A percentile compares a stretch with the other conserved stretches of the same genome.
phyloP scores from a whole-genome alignment of 345 rosid species.

The Linum lewisii region DNA sequence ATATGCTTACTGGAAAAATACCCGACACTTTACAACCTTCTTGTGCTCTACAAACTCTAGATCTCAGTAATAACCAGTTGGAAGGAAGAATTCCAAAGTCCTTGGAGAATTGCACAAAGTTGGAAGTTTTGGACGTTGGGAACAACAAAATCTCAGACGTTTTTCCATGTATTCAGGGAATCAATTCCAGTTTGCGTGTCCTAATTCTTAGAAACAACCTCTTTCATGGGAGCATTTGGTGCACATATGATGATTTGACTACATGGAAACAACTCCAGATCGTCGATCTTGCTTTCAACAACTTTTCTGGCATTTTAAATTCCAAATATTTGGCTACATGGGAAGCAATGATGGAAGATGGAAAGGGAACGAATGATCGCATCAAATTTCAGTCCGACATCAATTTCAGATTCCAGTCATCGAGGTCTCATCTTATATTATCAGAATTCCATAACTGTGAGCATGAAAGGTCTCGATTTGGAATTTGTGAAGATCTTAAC shows the following conservation, averaged over 20 bases:
- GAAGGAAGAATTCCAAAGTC: slow-evolving; percentile 22
- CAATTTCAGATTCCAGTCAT: too few relatives aligned
- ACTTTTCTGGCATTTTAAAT: slow-evolving; percentile 23
- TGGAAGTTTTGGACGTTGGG: not conserved
- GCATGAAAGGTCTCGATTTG: too few relatives aligned
- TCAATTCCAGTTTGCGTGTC: not conserved
- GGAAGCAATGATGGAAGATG: slow-evolving; percentile 27
- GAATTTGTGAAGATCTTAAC: too few relatives aligned
- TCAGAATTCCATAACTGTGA: too few relatives aligned
- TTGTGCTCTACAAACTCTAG: not conserved
- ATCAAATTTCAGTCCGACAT: slow-evolving; percentile 14
- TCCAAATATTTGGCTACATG: slow-evolving; percentile 5
- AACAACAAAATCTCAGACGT: not conserved
- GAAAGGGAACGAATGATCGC: slow-evolving; percentile 9
- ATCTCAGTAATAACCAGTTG: slow-evolving; percentile 18
- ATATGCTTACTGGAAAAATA: slow-evolving; percentile 13
- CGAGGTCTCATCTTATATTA: not conserved
- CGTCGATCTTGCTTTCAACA: slow-evolving; percentile 28
- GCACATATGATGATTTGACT: not conserved
- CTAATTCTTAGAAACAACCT: not conserved
- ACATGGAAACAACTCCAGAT: slow-evolving; percentile 19
- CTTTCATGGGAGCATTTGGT: slow-evolving; percentile 10
- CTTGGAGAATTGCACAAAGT: not conserved
- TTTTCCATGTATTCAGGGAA: not conserved
- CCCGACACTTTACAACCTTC: not conserved